Evolutionary conservation across 164 flowering plant species (phyloP), one percentile per base, ranked within the genome.

Genomic region (Dillenia turbinata): DNA sequence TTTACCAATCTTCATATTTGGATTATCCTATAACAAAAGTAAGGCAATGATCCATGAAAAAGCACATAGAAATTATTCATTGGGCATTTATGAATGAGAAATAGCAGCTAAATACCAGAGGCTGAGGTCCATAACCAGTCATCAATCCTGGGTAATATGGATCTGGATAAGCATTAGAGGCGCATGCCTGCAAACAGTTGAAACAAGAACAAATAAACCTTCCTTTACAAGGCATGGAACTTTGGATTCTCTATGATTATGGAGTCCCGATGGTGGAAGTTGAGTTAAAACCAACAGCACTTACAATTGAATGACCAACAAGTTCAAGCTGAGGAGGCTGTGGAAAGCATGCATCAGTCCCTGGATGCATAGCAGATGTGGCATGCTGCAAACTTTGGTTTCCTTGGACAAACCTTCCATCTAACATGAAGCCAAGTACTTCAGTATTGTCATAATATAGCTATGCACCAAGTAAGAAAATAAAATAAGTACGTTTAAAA

Each of bases 251-350:
- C 33, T 55, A 50, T 33, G 40, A 33, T 33, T 33, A 33, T 33
- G 40, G 40, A 33, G 40, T 33, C 40, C 40, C 40, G 7, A 33
- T 33, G 40, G 40, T 33, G 7, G 40, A 33, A 33, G 40, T 33
- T 4, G 40, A 33, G 7, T 52, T 11, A 52, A 9, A 17, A 12
- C 1, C 43, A 11, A 59, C 52, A 57, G 26, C n/a, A 64, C 87
- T 81, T 79, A 90, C 98, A 65, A 89, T 74, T 59, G 98, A 84
- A 67, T 86, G 98, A 51, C 97, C 92, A 64, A 84, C 84, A 68
- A 91, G 96, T 65, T 94, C 96, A 69, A 84, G 82, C 67, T 86
- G 90, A 44, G 90, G 77, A 66, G 81, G 78, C 48, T 85, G 86
- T 22, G 78, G 47, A 16, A 79, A 67, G 77, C 74, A 71, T 58